phyloP scores from a whole-genome alignment of 768 basidiomycete genomes.

The Hirschioporus abietinus region DNA sequence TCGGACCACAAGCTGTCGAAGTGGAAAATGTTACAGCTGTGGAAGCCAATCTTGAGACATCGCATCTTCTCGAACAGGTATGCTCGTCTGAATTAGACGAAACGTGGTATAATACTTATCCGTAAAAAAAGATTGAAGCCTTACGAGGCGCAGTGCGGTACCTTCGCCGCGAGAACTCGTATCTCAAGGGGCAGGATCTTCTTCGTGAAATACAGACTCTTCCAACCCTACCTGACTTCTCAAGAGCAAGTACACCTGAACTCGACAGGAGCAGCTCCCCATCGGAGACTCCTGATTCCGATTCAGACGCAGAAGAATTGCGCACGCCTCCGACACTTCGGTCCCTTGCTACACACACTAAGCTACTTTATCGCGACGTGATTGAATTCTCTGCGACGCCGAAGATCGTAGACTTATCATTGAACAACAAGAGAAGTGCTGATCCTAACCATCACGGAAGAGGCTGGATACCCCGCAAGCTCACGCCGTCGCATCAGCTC shows the following conservation, averaged over 20 bases:
- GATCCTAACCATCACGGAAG: constrained; percentile 43
- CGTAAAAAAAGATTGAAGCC: constrained; percentile 63
- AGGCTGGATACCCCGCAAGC: constrained; percentile 77
- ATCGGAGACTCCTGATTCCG: constrained; percentile 63
- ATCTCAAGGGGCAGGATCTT: constrained; percentile 89
- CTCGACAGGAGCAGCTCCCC: constrained; percentile 51
- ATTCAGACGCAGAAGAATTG: constrained; percentile 48
- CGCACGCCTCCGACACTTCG: constrained; percentile 48
- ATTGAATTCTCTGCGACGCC: constrained; percentile 80
- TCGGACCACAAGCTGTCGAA: constrained; percentile 43
- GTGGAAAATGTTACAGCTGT: constrained; percentile 52
- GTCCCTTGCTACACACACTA: constrained; percentile 75
- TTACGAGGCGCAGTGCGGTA: constrained; percentile 89
- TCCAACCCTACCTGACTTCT: constrained; percentile 52
- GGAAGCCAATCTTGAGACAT: constrained; percentile 82
- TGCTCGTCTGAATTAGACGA: constrained; percentile 11
- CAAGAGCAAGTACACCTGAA: constrained; percentile 57
- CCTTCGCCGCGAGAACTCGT: constrained; percentile 90
- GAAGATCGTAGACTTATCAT: constrained; percentile 80
- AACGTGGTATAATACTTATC: background rate
- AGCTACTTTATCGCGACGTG: constrained; percentile 83
- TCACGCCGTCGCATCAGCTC: constrained; percentile 77
- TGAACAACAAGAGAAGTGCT: constrained; percentile 44
- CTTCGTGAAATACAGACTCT: constrained; percentile 76
- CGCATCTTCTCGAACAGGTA: constrained; percentile 85